A percentile compares a stretch with the other conserved stretches of the same genome.
Conservation (phyloP, 2,329 filamentous ascomycete genomes). For the Xylariaceae sp. region DNA sequence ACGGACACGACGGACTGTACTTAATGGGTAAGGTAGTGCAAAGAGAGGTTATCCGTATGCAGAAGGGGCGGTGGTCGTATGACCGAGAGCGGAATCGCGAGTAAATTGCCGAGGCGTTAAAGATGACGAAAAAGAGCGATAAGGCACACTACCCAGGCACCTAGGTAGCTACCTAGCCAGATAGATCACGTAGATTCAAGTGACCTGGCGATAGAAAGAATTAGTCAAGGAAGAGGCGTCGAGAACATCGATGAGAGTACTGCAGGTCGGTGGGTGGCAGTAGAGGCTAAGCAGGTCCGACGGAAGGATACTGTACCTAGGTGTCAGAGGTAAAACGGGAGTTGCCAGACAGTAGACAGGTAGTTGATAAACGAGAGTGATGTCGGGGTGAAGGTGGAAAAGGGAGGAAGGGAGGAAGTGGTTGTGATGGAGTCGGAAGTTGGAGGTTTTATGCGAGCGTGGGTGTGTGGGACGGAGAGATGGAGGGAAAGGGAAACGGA, state of each 20-base stretch:
- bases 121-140: neutral
- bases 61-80: constrained; percentile 5
- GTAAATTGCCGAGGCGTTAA: constrained; percentile 11
- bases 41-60: neutral
- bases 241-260: neutral
- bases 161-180: neutral
- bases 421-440: neutral
- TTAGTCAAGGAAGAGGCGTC: neutral
- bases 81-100: constrained; percentile 2
- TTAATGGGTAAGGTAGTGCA: neutral
- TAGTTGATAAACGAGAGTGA: neutral
- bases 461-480: neutral
- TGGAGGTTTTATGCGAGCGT: neutral
- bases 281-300: neutral
- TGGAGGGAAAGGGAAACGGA: neutral
- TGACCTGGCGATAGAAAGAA: constrained; percentile 9
- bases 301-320: constrained; percentile 2
- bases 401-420: neutral
- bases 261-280: neutral
- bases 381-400: neutral
- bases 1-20: neutral
- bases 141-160: constrained; percentile 1
- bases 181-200: constrained; percentile 7
- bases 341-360: neutral
- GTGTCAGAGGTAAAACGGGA: neutral